These are phyloP conservation scores for Xylaria sp. DNA, from an alignment of 2,329 filamentous ascomycete species.

Conservation along the genomic window DNA sequence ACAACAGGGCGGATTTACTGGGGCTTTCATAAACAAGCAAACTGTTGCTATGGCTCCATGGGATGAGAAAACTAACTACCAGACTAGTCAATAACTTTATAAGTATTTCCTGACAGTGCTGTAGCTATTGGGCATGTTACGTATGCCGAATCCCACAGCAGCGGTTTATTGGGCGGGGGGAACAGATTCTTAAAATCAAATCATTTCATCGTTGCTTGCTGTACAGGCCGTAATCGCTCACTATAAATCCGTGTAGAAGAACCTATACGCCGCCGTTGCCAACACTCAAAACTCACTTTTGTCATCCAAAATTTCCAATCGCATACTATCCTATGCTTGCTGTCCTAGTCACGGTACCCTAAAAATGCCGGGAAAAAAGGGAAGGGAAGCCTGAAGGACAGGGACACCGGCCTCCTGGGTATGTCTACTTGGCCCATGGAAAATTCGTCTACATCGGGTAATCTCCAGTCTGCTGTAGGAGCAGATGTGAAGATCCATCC, in stretches of 20 bases:
- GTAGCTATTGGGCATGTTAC: not conserved
- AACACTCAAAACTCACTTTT: slow-evolving; percentile 8
- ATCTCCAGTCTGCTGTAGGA: slow-evolving; percentile 26
- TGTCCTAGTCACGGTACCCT: not conserved
- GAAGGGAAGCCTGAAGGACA: not conserved
- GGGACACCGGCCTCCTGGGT: not conserved
- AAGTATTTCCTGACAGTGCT: no score
- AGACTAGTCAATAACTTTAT: not conserved
- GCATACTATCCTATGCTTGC: not conserved
- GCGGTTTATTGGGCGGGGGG: not conserved
- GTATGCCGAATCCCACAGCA: not conserved
- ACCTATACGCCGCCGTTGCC: not conserved
- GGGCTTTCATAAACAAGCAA: not conserved
- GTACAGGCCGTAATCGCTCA: slow-evolving; percentile 1
- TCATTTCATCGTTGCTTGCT: not conserved
- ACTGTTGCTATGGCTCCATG: not conserved
- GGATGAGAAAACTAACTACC: not conserved
- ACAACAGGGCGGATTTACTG: not conserved
- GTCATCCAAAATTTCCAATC: slow-evolving; percentile 1
- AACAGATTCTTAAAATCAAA: not conserved
- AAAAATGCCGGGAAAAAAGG: not conserved
- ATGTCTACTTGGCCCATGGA: not conserved
- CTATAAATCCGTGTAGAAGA: not conserved
- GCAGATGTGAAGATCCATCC: slow-evolving; percentile 27
- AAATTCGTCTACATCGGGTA: not conserved